Base-by-base conservation (phyloP, 2,329 filamentous ascomycete species). In the Pseudocercospora musae region DNA sequence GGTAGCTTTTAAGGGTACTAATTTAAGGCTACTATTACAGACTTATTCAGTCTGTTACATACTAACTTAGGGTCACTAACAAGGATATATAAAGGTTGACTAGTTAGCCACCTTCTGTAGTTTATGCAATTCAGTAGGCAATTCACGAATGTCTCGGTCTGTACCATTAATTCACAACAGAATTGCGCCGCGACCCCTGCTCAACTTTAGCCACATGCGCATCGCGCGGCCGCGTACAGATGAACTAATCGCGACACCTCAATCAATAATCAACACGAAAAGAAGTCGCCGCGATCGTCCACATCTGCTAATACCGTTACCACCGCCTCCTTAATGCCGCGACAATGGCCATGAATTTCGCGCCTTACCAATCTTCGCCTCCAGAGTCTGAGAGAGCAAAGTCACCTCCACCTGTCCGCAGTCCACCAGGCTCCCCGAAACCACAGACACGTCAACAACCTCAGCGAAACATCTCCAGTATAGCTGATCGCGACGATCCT, bases 361-460 rank as follows among this genome's bases (percentile, higher is more conserved):
- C 95, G 50, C 95, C 95, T 40, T 99, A 98, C 79, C 95, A 98
- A 81, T 94, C 94, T 77, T 89, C 89, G 54, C 89, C 90, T 15
- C 95, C 95, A 9, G 93, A 98, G 80, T 84, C 89, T 70, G 86
- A 87, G 69, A 91, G 94, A 72, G 87, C 89, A 57, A 84, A 92
- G 75, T 96, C 91, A 20, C 91, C 92, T 57, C 84, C 87, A 10
- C 79, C 76, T 60, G 81, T 68, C 85, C 89, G 75, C 77, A 87
- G 81, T 77, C 87, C 74, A 76, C 82, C 76, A 58, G 78, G 78
- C 81, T 78, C 80, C 70, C 75, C 78, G 57, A 70, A 77, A 73
- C 77, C 77, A n/a, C 50, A 65, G 8, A 44, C 68, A 67, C 57
- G 60, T 21, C 64, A 58, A 31, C 66, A 66, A 40, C 65, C 67